Evolutionary conservation across 345 rosid species (phyloP), one percentile per base, ranked within the genome.

Genomic region (Eucalyptus viminalis): DNA sequence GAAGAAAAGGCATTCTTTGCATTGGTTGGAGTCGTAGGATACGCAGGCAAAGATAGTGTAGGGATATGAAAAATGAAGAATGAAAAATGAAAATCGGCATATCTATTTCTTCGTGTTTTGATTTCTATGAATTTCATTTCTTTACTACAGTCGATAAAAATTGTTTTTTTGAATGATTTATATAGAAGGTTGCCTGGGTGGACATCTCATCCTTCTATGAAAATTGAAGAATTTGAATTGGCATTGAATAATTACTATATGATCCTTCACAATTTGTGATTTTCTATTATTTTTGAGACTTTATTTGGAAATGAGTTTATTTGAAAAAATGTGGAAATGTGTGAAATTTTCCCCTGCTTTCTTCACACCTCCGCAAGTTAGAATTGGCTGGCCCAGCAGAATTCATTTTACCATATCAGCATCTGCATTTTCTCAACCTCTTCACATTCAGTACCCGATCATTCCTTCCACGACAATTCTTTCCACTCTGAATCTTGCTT

Each of bases 231-330:
- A 60, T 60, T 25, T 25, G 3, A 60, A 60, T 60, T 0, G 67
- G n/a, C 14, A 0, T 60, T 25, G 31, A 0, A 5, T 60, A 60
- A 60, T 60, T 60, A 0, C 67, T 11, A 5, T 0, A 27, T 11
- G 2, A 25, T 60, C n/a, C n/a, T 60, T 12, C 67, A 60, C 31
- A 60, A 60, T 60, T 25, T 25, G 12, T 60, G 4, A 60, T 60
- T 60, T 60, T 58, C 4, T 60, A 25, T 60, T 25, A 25, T 8
- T 25, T 60, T 25, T 60, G 31, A 60, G 14, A 58, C 0, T 5
- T 56, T 1, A 10, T 56, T 24, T 56, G 29, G 62, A 56, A 24
- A 56, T 24, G 13, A 2, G n/a, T 54, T 54, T 54, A 19, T 8
- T 11, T 58, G n/a, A 6, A 58, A 58, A 25, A 10, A 25, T 25